phyloP scores from a whole-genome alignment of 108 stramenopile genomes.

The Discostella stelligeroides region DNA sequence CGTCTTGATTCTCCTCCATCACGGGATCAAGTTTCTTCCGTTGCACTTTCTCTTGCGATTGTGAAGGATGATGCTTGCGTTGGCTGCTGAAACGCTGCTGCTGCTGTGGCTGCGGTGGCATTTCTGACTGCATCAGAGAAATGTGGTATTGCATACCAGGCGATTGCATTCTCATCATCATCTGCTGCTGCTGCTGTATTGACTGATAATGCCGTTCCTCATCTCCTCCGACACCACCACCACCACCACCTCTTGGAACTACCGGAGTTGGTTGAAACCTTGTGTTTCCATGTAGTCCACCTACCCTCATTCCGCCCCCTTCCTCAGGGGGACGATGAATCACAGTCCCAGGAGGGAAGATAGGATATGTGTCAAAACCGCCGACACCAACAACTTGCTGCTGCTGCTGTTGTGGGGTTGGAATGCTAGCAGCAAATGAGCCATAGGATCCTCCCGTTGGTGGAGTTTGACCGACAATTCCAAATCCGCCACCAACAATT shows the following conservation, averaged over 20 bases:
- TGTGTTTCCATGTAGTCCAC: constrained; percentile 29
- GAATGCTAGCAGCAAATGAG: neutral
- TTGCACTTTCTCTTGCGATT: neutral
- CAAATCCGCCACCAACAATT: constrained; percentile 25
- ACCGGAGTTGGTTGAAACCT: constrained; percentile 47
- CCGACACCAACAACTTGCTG: constrained; percentile 6
- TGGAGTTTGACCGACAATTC: constrained; percentile 25
- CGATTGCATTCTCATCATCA: neutral
- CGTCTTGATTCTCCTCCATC: too few species aligned
- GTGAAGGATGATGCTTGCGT: neutral
- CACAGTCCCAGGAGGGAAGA: too few species aligned
- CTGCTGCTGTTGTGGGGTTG: too few species aligned
- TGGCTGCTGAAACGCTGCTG: neutral
- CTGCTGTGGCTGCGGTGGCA: too few species aligned
- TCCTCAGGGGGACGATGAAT: too few species aligned
- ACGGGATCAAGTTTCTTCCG: neutral
- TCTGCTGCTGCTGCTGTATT: constrained; percentile 18
- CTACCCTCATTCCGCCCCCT: too few species aligned
- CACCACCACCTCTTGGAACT: constrained; percentile 11
- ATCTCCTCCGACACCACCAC: too few species aligned
- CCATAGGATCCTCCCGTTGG: constrained; percentile 27
- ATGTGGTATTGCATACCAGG: constrained; percentile 39
- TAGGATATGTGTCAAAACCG: neutral
- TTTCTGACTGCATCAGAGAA: constrained; percentile 2
- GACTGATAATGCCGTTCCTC: constrained; percentile 1